These are phyloP conservation scores for Medicago arabica DNA, from an alignment of 306 rosid species.

Conservation along the genomic window DNA sequence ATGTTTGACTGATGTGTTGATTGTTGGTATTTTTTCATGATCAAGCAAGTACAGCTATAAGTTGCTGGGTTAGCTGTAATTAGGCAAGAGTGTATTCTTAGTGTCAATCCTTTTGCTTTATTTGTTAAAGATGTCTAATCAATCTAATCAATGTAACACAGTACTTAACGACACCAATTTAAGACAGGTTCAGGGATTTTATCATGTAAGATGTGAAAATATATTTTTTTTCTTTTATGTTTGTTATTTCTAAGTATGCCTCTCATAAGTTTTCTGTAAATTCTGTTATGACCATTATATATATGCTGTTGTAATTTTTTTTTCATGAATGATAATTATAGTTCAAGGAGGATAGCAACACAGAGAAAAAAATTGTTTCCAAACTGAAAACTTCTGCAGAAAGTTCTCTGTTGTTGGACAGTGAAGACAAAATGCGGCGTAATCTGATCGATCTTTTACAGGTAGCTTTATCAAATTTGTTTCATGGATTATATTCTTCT, in stretches of 20 bases:
- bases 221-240: constrained; percentile 15
- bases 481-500: constrained; percentile 18
- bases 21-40: no score
- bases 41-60: no score
- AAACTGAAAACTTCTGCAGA: constrained; percentile 74
- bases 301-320: constrained; percentile 22
- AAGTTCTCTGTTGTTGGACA: constrained; percentile 59
- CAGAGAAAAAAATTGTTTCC: constrained; percentile 83
- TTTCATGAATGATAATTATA: constrained; percentile 37
- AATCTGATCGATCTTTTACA: constrained; percentile 80
- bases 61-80: no score
- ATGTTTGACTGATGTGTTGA: no score
- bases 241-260: constrained; percentile 26
- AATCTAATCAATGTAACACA: constrained; percentile 11
- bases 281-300: constrained; percentile 17
- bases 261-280: constrained; percentile 24
- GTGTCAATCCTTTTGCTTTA: not conserved
- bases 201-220: constrained; percentile 29
- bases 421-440: constrained; percentile 61
- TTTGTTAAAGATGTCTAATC: constrained; percentile 18
- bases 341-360: constrained; percentile 94
- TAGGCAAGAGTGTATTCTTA: constrained; percentile 13
- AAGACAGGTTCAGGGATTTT: constrained; percentile 25
- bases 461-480: constrained; percentile 51
- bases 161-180: not conserved